Evolutionary conservation across 2,329 filamentous ascomycete genomes (phyloP), one percentile per base, ranked within the genome.

Genomic region (Colletotrichum plurivorum): DNA sequence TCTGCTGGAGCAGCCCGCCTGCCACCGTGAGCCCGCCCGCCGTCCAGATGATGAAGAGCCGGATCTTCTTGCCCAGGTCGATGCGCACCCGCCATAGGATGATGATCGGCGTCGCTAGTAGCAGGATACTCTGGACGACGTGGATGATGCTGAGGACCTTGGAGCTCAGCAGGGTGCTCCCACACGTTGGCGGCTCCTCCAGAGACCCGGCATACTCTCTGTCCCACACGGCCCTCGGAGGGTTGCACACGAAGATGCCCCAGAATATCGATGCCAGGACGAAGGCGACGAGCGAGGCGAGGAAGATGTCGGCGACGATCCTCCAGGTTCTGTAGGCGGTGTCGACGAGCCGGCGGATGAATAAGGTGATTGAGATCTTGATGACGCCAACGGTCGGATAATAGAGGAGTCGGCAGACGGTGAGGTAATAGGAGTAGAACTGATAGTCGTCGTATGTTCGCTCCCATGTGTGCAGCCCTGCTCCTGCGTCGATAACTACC

Each of bases 81-180:
- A 79, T 78, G 12, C 73, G 71, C 15, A 79, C 72, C 13, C 75
- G 75, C 75, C 75, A 78, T 8, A 79, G 68, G 1, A 79, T 75
- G 8, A 78, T 73, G 12, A 79, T 59, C 1, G 78, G 78, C 1
- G 76, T 74, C 12, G 70, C 60, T 7, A 79, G 72, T 0, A 79
- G 69, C 2, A 72, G 71, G 41, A 78, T 72, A 60, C 78, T 77
- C 71, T 78, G 74, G n/a, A 75, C 72, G 9, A 77, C 74, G 59
- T 80, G 77, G n/a, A 78, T 73, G 25, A 73, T 68, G 67, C 74
- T 74, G 20, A 79, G 57, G 5, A 75, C 59, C 46, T 68, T 71
- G 5, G 71, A 70, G 9, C 74, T 66, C 9, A 70, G 51, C 15
- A 66, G 69, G 2, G 70, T 60, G 53, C 68, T 43, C 15, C 69